Evolutionary conservation across 768 basidiomycete species (phyloP).

Genomic region (Auricularia auricula-judae): DNA sequence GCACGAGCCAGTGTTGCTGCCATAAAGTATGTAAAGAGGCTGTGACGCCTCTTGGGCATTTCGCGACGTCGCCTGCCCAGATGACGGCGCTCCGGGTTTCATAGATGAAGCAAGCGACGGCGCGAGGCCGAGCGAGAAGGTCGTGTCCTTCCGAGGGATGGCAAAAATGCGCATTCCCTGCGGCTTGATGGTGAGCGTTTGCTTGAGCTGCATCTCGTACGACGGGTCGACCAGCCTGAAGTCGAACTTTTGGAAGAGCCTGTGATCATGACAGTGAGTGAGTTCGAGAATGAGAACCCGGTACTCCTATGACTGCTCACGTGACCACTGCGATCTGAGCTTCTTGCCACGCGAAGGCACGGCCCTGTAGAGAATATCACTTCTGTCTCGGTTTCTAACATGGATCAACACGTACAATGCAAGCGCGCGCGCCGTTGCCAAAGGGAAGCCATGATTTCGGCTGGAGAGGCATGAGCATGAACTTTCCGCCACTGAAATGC

Average conservation of each 20-base stretch:
- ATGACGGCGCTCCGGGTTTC: not conserved
- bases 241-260: constrained; percentile 35
- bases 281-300: too few species aligned
- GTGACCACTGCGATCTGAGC: constrained; percentile 35
- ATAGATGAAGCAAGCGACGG: constrained; percentile 19
- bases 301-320: constrained; percentile 12
- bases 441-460: constrained; percentile 34
- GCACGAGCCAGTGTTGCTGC: constrained; percentile 38
- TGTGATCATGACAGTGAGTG: constrained; percentile 25
- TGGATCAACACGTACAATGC: constrained; percentile 8
- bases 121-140: constrained; percentile 25
- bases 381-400: constrained; percentile 14
- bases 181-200: constrained; percentile 38
- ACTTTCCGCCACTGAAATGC: not conserved
- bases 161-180: constrained; percentile 30
- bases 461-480: constrained; percentile 12
- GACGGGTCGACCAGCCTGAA: constrained; percentile 30
- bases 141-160: constrained; percentile 18
- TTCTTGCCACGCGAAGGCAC: constrained; percentile 40
- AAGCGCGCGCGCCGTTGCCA: constrained; percentile 18
- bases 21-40: constrained; percentile 30
- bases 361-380: constrained; percentile 22
- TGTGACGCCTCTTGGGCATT: constrained; percentile 1
- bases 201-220: constrained; percentile 34
- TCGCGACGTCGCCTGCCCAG: not conserved